Conservation (phyloP, 2,329 filamentous ascomycete species). For the Hymenoscyphus infarciens region DNA sequence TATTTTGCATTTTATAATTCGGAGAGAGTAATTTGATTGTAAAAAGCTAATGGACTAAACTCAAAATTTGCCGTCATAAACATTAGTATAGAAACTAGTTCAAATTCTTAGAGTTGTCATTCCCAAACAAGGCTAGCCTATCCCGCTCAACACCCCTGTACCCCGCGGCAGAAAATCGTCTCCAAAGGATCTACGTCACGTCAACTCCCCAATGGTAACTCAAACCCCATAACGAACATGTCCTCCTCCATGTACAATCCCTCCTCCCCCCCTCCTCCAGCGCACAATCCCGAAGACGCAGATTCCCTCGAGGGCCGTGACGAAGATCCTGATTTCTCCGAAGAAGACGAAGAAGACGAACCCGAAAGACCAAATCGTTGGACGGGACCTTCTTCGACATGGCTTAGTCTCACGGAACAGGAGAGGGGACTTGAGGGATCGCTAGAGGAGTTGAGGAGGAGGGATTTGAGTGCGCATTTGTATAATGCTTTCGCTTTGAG, state of each 20-base stretch:
- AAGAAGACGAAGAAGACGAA: constrained; percentile 21
- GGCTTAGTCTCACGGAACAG: constrained; percentile 57
- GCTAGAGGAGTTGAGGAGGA: constrained; percentile 58
- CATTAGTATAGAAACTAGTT: not conserved
- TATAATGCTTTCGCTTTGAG: constrained; percentile 75
- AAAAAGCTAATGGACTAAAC: not conserved
- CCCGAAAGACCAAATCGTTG: constrained; percentile 64
- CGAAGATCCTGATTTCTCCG: not conserved
- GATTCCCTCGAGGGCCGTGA: not conserved
- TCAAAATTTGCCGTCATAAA: too few species aligned
- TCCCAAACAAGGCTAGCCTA: not conserved
- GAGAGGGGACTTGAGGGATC: constrained; percentile 62
- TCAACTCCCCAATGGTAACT: not conserved
- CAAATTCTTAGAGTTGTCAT: not conserved
- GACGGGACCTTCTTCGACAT: constrained; percentile 62
- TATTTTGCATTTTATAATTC: too few species aligned
- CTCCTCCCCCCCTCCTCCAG: not conserved
- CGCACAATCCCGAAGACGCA: not conserved
- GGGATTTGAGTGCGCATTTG: constrained; percentile 71
- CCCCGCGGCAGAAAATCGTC: not conserved
- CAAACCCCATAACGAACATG: not conserved
- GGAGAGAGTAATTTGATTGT: too few species aligned
- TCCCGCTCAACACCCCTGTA: not conserved
- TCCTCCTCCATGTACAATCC: not conserved
- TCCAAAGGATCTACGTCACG: not conserved